Evolutionary conservation across 1,139 yeast genomes (phyloP), one percentile per base, ranked within the genome.

Genomic region (Suhomyces ambrosiae): DNA sequence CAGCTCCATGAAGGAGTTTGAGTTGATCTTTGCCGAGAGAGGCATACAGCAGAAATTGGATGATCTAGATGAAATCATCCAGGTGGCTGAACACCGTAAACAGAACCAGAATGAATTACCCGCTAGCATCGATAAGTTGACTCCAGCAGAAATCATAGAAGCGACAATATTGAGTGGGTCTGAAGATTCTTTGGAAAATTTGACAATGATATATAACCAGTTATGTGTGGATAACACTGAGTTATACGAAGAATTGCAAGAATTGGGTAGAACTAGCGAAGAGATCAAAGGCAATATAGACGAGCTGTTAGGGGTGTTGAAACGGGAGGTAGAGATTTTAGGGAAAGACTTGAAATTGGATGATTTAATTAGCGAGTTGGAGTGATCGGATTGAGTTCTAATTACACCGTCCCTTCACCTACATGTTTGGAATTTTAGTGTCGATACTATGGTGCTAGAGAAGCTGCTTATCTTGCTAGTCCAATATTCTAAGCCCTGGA

Each of bases 51-150:
- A 41, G 24, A 84, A 81, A 48, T 61, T 88, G 39, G 67, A 80
- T 46, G 81, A 79, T 40, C 62, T 88, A 37, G 96, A 88, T 54
- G 80, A 74, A 29, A 60, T 87, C 17, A 74, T 87, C 15, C 62
- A 65, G 10, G 69, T 67, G 11, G 92, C 94, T 0, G 64, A 63
- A 36, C 29, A 44, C 17, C 48, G 74, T 6, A 58, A 61, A 33
- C 38, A 33, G 10, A 33, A 33, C 17, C 41, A 40, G 5, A 32
- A 47, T n/a, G 49, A 48, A 8, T 44, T 45, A 5, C 68, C 70
- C 2, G 48, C 61, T 2, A 56, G 56, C 19, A 53, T 70, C 7
- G 73, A 67, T 42, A 52, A 54, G 35, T 46, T 68, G 18, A 45
- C 59, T 2, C 64, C 75, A 0, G 48, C 54, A 5, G 67, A 67